phyloP scores from a whole-genome alignment of 768 basidiomycete species.

The Lyophyllum atratum region DNA sequence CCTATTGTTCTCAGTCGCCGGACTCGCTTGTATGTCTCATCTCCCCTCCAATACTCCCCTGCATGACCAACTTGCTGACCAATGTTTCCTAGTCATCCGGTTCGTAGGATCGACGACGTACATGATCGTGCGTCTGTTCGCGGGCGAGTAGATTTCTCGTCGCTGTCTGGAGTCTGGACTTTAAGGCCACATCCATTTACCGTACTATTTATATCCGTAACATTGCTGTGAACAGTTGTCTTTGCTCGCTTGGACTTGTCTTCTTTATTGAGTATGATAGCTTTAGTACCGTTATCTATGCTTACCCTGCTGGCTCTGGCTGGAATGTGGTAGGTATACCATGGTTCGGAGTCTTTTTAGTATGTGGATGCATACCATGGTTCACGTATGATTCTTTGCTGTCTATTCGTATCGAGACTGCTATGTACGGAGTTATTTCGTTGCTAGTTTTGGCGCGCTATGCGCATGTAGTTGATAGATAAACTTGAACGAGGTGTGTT shows the following conservation, averaged over 20 bases:
- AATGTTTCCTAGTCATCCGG: conserved; percentile 64
- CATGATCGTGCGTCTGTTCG: conserved; percentile 84
- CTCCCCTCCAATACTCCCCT: conserved; percentile 1
- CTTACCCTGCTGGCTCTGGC: too few relatives aligned
- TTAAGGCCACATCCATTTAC: too few relatives aligned
- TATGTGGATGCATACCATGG: not conserved
- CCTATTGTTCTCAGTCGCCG: conserved; percentile 84
- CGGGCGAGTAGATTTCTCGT: conserved; percentile 68
- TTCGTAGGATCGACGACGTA: conserved; percentile 84
- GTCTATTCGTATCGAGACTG: not conserved
- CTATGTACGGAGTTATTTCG: too few relatives aligned
- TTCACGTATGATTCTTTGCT: not conserved
- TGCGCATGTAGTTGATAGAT: too few relatives aligned
- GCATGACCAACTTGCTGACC: not conserved
- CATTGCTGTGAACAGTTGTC: too few relatives aligned
- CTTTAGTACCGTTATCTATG: too few relatives aligned
- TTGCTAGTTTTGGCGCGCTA: too few relatives aligned
- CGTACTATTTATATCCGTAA: too few relatives aligned
- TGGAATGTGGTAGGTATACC: too few relatives aligned
- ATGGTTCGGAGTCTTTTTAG: too few relatives aligned
- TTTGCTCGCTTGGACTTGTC: not conserved
- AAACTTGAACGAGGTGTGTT: too few relatives aligned
- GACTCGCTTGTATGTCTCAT: conserved; percentile 74
- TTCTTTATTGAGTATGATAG: not conserved
- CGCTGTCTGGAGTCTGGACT: not conserved